Conservation (phyloP, 768 basidiomycete species). For the Tricholoma saponaceum region DNA sequence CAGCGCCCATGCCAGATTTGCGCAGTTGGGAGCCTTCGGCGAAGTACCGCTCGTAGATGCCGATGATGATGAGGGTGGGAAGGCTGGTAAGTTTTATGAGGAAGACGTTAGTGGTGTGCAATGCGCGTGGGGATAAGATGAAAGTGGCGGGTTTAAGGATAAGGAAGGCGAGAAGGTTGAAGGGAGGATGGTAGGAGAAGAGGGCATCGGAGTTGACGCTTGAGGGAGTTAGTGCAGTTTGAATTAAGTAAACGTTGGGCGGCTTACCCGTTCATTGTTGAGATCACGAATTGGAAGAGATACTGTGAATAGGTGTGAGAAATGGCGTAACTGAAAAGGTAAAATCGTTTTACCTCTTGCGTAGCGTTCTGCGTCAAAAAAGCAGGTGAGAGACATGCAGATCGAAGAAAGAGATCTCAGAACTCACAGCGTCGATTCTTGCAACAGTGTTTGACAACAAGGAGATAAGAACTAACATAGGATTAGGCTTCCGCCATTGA, state of each 20-base stretch:
- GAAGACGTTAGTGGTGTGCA: conserved; percentile 86
- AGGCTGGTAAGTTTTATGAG: conserved; percentile 82
- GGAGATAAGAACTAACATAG: conserved; percentile 65
- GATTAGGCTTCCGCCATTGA: neutral
- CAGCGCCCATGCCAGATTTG: conserved; percentile 48
- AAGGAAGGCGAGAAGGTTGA: conserved; percentile 77
- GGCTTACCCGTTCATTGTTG: conserved; percentile 81
- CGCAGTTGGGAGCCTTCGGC: conserved; percentile 45
- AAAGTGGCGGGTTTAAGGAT: conserved; percentile 79
- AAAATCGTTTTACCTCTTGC: conserved; percentile 32
- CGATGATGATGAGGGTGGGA: conserved; percentile 73
- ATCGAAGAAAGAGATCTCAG: neutral
- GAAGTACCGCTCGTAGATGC: conserved; percentile 74
- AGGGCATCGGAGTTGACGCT: conserved; percentile 88
- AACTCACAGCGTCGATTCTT: conserved; percentile 60
- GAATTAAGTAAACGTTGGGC: neutral
- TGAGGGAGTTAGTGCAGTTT: conserved; percentile 4
- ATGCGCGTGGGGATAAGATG: conserved; percentile 64
- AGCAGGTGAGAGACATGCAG: neutral
- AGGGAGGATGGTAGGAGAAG: conserved; percentile 90
- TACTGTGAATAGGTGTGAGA: conserved; percentile 55
- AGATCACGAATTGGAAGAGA: conserved; percentile 81
- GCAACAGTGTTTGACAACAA: conserved; percentile 90
- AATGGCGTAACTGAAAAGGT: conserved; percentile 18
- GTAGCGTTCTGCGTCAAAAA: conserved; percentile 36